Base-by-base conservation (phyloP, 2,329 filamentous ascomycete genomes). In the Fusarium decemcellulare region DNA sequence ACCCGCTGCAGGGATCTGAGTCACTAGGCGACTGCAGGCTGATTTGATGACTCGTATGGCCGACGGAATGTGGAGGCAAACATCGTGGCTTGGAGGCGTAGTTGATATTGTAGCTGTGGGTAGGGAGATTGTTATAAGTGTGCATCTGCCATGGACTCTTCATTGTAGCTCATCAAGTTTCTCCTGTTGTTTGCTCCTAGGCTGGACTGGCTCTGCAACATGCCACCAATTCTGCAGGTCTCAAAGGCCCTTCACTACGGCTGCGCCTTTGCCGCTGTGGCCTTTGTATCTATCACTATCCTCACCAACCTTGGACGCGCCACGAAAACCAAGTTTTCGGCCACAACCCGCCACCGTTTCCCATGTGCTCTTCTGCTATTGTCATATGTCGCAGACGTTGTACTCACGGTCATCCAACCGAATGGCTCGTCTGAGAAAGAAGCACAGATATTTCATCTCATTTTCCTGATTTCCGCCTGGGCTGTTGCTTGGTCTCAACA, bases 181-280 rank as follows among this genome's bases (percentile, higher is more conserved):
- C 32, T 34, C 32, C 32, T 34, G 18, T 23, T 11, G 2, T 34
- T 34, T 5, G 32, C 32, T 34, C 8, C 32, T 11, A 11, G 32
- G 52, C 50, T 48, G 40, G 43, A 36, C 36, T 34, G 54, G 53
- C 61, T 55, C 10, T 42, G 11, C 30, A 61, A 4, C 2, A 70
- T 70, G 67, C 23, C 52, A n/a, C 47, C 48, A 61, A 55, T 56
- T 5, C 23, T 40, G 15, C 63, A 58, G 57, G 43, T 27, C 10
- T 61, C 46, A 0, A 52, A 39, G 4, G 29, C 40, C n/a, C 70
- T 74, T 5, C 68, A 74, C 61, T 70, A 68, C 39, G 40, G 18
- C 36, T 63, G 63, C 5, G 61, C 65, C 8, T 1, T 58, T 16
- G 42, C 52, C 0, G 39, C 40, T 11, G 36, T 50, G 10, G 29